phyloP scores from a whole-genome alignment of 2,329 filamentous ascomycete species.

The Neurospora sp. region DNA sequence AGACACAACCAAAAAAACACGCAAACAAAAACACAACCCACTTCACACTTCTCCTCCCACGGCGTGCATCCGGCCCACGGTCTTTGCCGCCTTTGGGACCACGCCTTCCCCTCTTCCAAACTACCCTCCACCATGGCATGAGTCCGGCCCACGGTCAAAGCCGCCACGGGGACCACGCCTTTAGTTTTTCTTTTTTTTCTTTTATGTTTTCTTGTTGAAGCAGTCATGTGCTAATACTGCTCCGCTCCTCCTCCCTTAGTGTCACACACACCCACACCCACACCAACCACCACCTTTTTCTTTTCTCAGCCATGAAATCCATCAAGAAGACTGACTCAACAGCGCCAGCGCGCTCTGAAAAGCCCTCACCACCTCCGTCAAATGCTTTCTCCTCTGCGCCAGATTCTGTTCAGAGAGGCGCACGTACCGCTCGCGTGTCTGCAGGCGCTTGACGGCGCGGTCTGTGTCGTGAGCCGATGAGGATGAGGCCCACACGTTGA shows the following conservation, averaged over 20 bases:
- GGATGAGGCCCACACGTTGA: conserved; percentile 67
- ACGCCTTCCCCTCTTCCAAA: not conserved
- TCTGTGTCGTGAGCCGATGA: conserved; percentile 64
- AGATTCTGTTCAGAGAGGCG: conserved; percentile 62
- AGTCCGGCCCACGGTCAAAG: not conserved
- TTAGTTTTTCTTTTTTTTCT: not conserved
- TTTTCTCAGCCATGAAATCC: not conserved
- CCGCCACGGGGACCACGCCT: not conserved
- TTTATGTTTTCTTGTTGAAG: not conserved
- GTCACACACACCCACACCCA: too few species aligned
- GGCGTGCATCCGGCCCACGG: not conserved
- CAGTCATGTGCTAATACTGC: not conserved
- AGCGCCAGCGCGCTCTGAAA: conserved; percentile 53
- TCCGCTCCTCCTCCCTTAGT: not conserved
- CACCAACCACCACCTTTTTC: too few species aligned
- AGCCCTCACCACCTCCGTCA: conserved; percentile 48
- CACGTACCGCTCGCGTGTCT: conserved; percentile 69
- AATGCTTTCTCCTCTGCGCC: conserved; percentile 67
- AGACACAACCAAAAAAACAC: not conserved
- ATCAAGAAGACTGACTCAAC: conserved; percentile 27
- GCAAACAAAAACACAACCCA: not conserved
- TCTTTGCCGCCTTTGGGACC: not conserved
- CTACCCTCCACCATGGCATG: not conserved
- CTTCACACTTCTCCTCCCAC: not conserved
- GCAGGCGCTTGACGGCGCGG: conserved; percentile 66